Evolutionary conservation across 176 grass and related monocot genomes (phyloP).

Genomic region (Coix lacrymajobi): DNA sequence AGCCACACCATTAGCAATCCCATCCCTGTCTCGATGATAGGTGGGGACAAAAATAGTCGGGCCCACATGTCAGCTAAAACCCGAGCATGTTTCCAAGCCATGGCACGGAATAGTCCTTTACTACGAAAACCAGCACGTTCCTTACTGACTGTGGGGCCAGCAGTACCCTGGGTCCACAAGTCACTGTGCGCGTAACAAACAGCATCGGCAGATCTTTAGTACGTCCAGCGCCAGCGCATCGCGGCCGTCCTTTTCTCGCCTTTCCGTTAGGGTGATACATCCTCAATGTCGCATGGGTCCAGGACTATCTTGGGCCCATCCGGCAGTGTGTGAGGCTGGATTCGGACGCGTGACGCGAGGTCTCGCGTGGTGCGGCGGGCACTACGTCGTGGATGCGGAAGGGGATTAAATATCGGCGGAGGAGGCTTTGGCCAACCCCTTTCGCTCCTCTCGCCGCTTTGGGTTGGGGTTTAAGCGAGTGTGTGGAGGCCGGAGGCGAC

Average conservation of each 20-base stretch:
- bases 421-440: not conserved
- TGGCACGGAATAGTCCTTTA: not conserved
- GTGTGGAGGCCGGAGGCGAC: constrained; percentile 41
- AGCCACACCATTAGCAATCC: not conserved
- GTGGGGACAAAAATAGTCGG: not conserved
- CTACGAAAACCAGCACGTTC: not conserved
- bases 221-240: not conserved
- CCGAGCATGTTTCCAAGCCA: not conserved
- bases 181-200: fast-evolving
- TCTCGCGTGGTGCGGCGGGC: not conserved
- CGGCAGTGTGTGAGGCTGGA: fast-evolving
- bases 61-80: not conserved
- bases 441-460: constrained; percentile 49
- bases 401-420: constrained; percentile 52
- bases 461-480: constrained; percentile 74
- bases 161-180: fast-evolving
- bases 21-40: not conserved
- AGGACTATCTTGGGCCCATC: fast-evolving
- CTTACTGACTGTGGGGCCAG: not conserved
- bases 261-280: fast-evolving
- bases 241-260: not conserved
- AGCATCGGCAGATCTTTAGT: not conserved
- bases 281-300: not conserved
- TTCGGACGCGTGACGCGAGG: fast-evolving
- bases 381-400: not conserved